Percentiles rank a stretch among this genome's conserved stretches.
These are phyloP conservation scores for Eucalyptus rudis DNA, from an alignment of 345 rosid species.

Conservation along the genomic window DNA sequence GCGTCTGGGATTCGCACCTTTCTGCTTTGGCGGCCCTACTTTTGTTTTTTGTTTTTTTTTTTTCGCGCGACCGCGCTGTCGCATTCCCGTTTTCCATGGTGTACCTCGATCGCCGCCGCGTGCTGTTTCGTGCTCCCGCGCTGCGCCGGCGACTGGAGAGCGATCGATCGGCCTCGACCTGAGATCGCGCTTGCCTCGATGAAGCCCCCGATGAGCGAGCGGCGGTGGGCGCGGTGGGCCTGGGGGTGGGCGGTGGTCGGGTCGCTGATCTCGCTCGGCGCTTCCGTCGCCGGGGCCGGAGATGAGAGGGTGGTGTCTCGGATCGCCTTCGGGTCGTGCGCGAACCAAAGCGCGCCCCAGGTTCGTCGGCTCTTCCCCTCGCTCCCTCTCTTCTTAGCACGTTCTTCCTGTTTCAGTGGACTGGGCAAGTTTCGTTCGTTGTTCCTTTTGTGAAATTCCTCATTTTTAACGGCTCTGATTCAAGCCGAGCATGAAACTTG, in stretches of 20 bases:
- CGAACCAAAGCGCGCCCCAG: slow-evolving; percentile 81
- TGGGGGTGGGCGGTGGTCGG: not conserved
- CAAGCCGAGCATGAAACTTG: not conserved
- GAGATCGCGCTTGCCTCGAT: not conserved
- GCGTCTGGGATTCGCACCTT: not conserved
- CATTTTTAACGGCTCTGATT: not conserved
- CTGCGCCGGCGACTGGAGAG: not conserved
- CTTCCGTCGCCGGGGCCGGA: not conserved
- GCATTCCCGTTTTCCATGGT: not conserved
- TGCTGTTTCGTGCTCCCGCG: not conserved
- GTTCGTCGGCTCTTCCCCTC: slow-evolving; percentile 1
- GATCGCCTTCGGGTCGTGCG: slow-evolving; percentile 80
- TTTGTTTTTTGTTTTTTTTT: not conserved
- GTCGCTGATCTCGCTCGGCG: not conserved
- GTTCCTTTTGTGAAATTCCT: not conserved
- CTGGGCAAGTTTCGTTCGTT: not conserved
- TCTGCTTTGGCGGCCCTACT: not conserved
- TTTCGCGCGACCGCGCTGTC: not conserved
- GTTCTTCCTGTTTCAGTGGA: not conserved
- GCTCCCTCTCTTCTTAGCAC: not conserved
- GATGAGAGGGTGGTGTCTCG: slow-evolving; percentile 22
- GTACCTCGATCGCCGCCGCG: not conserved
- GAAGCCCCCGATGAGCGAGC: not conserved
- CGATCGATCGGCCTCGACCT: not conserved
- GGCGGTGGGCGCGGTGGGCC: slow-evolving; percentile 4